phyloP scores from a whole-genome alignment of 306 rosid species.

The Cucurbita argyrosperma region DNA sequence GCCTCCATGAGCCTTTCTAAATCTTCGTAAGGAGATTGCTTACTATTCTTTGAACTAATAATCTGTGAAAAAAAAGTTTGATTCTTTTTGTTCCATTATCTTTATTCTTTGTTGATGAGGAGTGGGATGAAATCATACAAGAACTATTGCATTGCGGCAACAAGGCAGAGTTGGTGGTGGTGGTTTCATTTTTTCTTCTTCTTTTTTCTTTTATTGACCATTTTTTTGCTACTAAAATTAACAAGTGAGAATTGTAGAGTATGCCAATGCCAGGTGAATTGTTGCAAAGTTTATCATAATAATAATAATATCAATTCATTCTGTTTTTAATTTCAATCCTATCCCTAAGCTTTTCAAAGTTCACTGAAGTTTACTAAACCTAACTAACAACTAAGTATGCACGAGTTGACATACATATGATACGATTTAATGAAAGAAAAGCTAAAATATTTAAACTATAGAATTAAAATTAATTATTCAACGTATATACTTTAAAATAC shows the following conservation, averaged over 20 bases:
- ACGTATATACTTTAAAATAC: no score
- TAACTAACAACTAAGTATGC: no score
- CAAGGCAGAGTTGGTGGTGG: background rate
- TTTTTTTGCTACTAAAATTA: background rate
- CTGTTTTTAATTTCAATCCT: background rate
- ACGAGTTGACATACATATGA: no score
- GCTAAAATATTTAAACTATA: no score
- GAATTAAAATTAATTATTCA: background rate
- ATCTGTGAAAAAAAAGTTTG: conserved; percentile 14
- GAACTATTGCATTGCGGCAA: background rate
- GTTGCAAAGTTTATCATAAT: background rate
- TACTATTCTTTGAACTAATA: conserved; percentile 5
- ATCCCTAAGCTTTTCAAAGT: background rate
- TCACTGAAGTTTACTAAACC: background rate
- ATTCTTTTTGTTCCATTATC: conserved; percentile 2
- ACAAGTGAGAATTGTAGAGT: conserved; percentile 7
- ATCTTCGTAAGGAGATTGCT: conserved; percentile 19
- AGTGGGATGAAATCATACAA: background rate
- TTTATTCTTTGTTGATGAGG: background rate
- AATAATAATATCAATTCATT: background rate
- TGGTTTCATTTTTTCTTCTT: background rate
- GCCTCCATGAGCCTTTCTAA: conserved; percentile 1
- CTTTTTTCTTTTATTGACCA: background rate
- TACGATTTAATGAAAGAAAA: no score
- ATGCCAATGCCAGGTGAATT: background rate